A percentile compares a stretch with the other conserved stretches of the same genome.
Evolutionary conservation across 2,329 filamentous ascomycete species (phyloP).

Genomic region (Ascochyta lentis): DNA sequence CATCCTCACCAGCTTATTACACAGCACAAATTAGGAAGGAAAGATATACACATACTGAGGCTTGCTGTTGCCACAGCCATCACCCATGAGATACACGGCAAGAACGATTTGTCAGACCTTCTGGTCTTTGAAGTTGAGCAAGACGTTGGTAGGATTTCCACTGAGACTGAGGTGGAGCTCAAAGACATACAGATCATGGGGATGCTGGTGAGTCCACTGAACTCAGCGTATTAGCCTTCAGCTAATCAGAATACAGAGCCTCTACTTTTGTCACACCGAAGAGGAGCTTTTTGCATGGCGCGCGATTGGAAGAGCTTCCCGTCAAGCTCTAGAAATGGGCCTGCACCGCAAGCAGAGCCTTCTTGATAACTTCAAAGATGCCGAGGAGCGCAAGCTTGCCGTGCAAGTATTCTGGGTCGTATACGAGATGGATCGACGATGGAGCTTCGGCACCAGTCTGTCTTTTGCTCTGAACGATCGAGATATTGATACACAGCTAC

Average conservation of each 20-base stretch:
- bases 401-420: constrained; percentile 30
- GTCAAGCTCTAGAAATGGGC: constrained; percentile 30
- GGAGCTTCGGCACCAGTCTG: constrained; percentile 31
- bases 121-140: constrained; percentile 24
- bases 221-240: too few species aligned
- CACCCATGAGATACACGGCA: constrained; percentile 24
- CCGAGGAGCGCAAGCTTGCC: constrained; percentile 19
- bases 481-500: constrained; percentile 29
- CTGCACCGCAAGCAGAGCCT: constrained; percentile 29
- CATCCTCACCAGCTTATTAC: neutral
- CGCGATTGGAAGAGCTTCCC: constrained; percentile 26
- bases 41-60: constrained; percentile 25
- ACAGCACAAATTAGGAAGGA: constrained; percentile 4
- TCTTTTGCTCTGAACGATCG: constrained; percentile 29
- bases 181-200: constrained; percentile 32
- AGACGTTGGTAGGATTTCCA: constrained; percentile 22
- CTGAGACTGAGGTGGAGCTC: constrained; percentile 19
- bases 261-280: constrained; percentile 29
- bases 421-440: constrained; percentile 29
- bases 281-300: constrained; percentile 31
- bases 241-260: constrained; percentile 8
- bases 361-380: constrained; percentile 24
- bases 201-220: constrained; percentile 18
- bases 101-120: constrained; percentile 19
- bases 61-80: constrained; percentile 27